phyloP scores from a whole-genome alignment of 2,329 filamentous ascomycete genomes.

The Pleomassaria siparia region DNA sequence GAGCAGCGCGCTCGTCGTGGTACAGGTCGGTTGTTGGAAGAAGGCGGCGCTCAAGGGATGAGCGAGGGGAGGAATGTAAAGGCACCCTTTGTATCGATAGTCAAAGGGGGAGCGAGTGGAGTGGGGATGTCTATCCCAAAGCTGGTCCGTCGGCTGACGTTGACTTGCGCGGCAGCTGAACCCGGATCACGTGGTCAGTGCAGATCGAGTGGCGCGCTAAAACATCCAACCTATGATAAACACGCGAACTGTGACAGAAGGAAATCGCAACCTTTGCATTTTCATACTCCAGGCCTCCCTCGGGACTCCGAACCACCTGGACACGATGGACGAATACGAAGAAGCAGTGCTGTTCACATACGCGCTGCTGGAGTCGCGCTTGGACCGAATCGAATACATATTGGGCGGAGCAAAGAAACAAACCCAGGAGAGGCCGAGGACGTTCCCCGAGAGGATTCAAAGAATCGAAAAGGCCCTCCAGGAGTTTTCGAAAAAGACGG shows the following conservation, averaged over 20 bases:
- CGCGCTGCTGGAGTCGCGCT: slow-evolving; percentile 47
- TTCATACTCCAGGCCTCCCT: not conserved
- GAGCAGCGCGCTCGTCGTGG: slow-evolving; percentile 1
- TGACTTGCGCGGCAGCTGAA: slow-evolving; percentile 4
- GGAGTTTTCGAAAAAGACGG: slow-evolving; percentile 43
- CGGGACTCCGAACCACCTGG: slow-evolving; percentile 12
- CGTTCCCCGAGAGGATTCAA: slow-evolving; percentile 39
- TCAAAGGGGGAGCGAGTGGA: slow-evolving; percentile 2
- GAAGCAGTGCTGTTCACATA: slow-evolving; percentile 46
- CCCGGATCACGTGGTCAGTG: slow-evolving; percentile 5
- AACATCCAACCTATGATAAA: not conserved
- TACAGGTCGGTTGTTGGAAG: not conserved
- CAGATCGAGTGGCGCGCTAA: not conserved
- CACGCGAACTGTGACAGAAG: slow-evolving; percentile 17
- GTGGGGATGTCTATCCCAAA: not conserved
- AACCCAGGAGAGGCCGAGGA: slow-evolving; percentile 25
- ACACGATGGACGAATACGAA: slow-evolving; percentile 41
- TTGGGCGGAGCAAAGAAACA: slow-evolving; percentile 38
- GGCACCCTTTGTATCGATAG: slow-evolving; percentile 2
- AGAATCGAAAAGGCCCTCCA: slow-evolving; percentile 41
- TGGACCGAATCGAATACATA: slow-evolving; percentile 48
- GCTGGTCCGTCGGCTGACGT: slow-evolving; percentile 15
- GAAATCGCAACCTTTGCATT: not conserved
- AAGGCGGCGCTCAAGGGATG: slow-evolving; percentile 1
- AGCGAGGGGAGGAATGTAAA: slow-evolving; percentile 2